Evolutionary conservation across 2,329 filamentous ascomycete genomes (phyloP).

Genomic region (Juglanconis sp.): DNA sequence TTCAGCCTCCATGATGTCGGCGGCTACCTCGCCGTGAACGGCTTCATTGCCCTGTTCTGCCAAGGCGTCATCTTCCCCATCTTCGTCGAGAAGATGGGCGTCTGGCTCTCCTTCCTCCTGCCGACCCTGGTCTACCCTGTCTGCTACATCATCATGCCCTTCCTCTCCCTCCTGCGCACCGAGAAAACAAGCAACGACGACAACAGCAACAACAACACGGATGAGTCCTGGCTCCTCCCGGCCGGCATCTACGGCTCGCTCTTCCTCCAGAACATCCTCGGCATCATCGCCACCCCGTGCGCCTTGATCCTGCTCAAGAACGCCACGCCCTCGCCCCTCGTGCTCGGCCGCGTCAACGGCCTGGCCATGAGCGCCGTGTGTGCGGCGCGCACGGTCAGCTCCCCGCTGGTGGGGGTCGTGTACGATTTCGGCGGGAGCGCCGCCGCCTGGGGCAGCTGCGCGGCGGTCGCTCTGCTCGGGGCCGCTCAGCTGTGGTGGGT

Average conservation of each 20-base stretch:
- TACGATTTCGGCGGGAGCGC: conserved; percentile 57
- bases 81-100: conserved; percentile 51
- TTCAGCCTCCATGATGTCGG: conserved; percentile 65
- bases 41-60: conserved; percentile 68
- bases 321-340: conserved; percentile 59
- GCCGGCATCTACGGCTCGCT: conserved; percentile 64
- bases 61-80: conserved; percentile 57
- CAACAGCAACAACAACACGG: accelerated
- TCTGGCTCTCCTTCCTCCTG: conserved; percentile 64
- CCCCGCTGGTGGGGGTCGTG: conserved; percentile 64
- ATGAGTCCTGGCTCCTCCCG: conserved; percentile 41
- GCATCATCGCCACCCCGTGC: conserved; percentile 66
- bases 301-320: conserved; percentile 71
- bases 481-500: conserved; percentile 16
- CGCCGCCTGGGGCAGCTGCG: conserved; percentile 31
- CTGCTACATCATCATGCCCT: conserved; percentile 67
- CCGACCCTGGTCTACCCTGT: conserved; percentile 65
- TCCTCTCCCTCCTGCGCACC: conserved; percentile 56
- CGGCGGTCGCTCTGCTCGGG: conserved; percentile 6
- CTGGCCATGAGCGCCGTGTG: conserved; percentile 71
- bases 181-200: background rate
- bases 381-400: conserved; percentile 65
- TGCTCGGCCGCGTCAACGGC: conserved; percentile 69
- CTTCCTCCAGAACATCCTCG: conserved; percentile 62
- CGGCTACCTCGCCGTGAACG: conserved; percentile 63